Base-by-base conservation (phyloP, 2,329 filamentous ascomycete genomes). In the Stemphylium lycopersici region DNA sequence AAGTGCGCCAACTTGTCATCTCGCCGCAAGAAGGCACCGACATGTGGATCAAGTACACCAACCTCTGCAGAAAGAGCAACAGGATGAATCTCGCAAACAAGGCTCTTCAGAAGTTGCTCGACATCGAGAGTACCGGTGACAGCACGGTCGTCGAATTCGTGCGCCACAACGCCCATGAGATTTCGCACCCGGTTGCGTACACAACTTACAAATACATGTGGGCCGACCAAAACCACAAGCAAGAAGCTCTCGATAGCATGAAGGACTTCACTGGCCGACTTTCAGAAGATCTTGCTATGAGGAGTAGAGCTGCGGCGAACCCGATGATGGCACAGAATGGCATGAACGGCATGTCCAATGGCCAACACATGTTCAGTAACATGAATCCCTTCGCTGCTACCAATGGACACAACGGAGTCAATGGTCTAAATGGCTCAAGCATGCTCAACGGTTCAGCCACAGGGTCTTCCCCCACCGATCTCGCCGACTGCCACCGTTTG, bases 21-120 rank as follows among this genome's bases (percentile, higher is more conserved):
- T 88, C 88, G 0, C 93, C 96, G 0, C 86, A 86, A 31, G 93
- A 99, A 73, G 97, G 97, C 69, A 91, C 96, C 81, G 90, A 96
- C 68, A 99, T 99, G 92, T 97, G 93, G 87, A 98, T 99, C 80
- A 99, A 99, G 74, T 99, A 97, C 73, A 91, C 95, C 68, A 99
- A 98, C 68, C 85, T 99, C 5, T 99, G 96, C 76, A 90, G 96
- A 68, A 99, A 99, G 76, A 96, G 93, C 39, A 90, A 91, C 53
- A 89, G 95, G 26, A 93, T 93, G 83, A 93, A 95, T 8, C 84
- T 99, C 43, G 95, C 95, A 0, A 95, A 99, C 78, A 96, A 96
- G 78, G 96, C 93, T 10, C 80, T 99, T 48, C 93, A 95, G 72
- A 91, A 91, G 57, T 81, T 99, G n/a, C 89, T 97, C 51, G 79